phyloP scores from a whole-genome alignment of 2,329 filamentous ascomycete genomes.

The Cadophora malorum region DNA sequence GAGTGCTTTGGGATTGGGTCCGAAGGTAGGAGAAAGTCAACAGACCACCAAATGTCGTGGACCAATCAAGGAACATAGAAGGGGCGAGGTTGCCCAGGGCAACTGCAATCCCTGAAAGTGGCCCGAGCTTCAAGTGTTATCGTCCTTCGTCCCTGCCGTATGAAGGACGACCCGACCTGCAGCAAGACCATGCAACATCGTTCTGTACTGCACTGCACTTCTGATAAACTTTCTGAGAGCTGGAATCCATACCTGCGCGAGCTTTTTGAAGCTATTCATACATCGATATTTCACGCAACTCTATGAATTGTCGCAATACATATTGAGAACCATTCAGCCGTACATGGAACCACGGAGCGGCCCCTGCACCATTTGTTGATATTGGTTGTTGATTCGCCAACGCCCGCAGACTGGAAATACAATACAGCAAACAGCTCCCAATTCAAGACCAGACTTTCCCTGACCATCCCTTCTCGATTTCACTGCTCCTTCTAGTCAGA shows the following conservation, averaged over 20 bases:
- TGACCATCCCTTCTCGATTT: neutral
- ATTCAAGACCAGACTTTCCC: neutral
- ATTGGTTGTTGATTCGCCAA: constrained; percentile 19
- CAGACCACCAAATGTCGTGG: constrained; percentile 1
- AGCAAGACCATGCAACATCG: constrained; percentile 15
- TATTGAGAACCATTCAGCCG: neutral
- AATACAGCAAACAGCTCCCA: constrained; percentile 6
- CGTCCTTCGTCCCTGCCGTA: constrained; percentile 6
- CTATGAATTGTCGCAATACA: neutral
- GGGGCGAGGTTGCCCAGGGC: neutral
- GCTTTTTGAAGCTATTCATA: constrained; percentile 18
- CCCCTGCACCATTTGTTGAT: constrained; percentile 18
- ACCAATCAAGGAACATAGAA: constrained; percentile 10
- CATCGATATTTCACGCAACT: neutral
- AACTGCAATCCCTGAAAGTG: neutral
- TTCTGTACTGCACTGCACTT: constrained; percentile 1
- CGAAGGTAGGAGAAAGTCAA: constrained; percentile 2
- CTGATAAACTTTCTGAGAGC: neutral
- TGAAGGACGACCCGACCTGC: constrained; percentile 10
- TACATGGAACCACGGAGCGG: constrained; percentile 12
- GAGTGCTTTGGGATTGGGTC: neutral
- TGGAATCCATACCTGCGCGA: neutral
- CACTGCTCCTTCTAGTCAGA: constrained; percentile 31
- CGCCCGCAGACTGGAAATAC: constrained; percentile 3
- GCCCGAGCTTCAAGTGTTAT: constrained; percentile 4